Base-by-base conservation (phyloP, 805 yeast genomes). In the Zygoascus biomembranicola region DNA sequence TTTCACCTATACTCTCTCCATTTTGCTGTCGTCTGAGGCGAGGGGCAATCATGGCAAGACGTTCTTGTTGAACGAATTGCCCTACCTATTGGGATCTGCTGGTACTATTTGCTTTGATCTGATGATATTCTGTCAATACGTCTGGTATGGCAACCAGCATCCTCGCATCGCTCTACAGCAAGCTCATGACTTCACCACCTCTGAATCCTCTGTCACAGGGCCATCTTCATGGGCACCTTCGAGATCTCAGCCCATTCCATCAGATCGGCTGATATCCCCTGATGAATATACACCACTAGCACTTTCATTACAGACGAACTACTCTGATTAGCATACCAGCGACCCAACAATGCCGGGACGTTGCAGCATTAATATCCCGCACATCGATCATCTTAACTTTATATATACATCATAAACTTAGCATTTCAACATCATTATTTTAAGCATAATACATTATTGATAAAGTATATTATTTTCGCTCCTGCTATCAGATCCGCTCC, bases 81-180 rank as follows among this genome's bases (percentile, higher is more conserved):
- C 97, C 0, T 90, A 84, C 63, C 74, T 92, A 32, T 63, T 89
- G 26, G 97, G 97, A 1, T 83, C 94, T 59, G 78, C 88, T 0
- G 97, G 97, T 8, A 90, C 97, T 0, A 77, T 90, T 18, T 59
- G 81, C 2, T 89, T 90, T 67, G 97, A 90, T 66, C 56, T 82
- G 41, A 69, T 80, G 23, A 71, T 73, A 41, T 61, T 73, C 39
- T 49, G 52, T 39, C 77, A 73, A 55, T 59, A 65, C 11, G 52
- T 52, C 26, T 43, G 47, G 32, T 62, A 58, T 32, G 63, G 61
- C 11, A 51, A 49, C 19, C 39, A 53, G 32, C 57, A 44, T 13
- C 56, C 57, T 14, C 50, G 39, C n/a, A 46, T 32, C 28, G 16
- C 16, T n/a, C 53, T 43, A 16, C 52, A 20, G 23, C 42, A 43